phyloP scores from a whole-genome alignment of 352 stramenopile species.

The Globisporangium viniferum region DNA sequence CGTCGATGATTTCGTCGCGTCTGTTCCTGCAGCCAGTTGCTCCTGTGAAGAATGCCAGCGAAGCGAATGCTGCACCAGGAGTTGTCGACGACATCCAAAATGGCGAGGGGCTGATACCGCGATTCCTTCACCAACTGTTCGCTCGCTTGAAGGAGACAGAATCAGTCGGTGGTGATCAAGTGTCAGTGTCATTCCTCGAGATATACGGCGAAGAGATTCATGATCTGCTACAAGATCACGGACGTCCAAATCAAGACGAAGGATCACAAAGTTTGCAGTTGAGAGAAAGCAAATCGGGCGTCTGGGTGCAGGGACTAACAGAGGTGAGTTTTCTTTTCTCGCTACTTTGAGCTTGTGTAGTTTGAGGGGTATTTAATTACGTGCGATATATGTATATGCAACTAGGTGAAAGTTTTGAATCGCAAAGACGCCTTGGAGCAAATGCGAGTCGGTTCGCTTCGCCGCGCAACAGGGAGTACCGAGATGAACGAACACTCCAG shows the following conservation, averaged over 20 bases:
- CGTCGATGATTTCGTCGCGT: slow-evolving; percentile 31
- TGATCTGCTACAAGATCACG: slow-evolving; percentile 82
- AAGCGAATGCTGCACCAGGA: no score
- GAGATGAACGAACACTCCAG: slow-evolving; percentile 89
- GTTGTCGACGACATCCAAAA: slow-evolving; percentile 29
- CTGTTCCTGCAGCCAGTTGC: slow-evolving; percentile 27
- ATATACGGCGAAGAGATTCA: slow-evolving; percentile 98
- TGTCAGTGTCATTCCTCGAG: slow-evolving; percentile 92
- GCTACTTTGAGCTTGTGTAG: background rate
- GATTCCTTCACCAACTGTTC: slow-evolving; percentile 83
- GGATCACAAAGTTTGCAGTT: slow-evolving; percentile 58
- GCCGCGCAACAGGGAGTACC: slow-evolving; percentile 78
- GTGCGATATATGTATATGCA: background rate
- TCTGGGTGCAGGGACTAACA: slow-evolving; percentile 78
- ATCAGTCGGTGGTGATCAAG: slow-evolving; percentile 27
- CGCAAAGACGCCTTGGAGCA: slow-evolving; percentile 69
- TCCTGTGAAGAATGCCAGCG: slow-evolving; percentile 3
- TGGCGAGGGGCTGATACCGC: slow-evolving; percentile 78
- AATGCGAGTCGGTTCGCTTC: slow-evolving; percentile 70
- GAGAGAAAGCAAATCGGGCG: slow-evolving; percentile 60
- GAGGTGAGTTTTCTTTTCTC: slow-evolving; percentile 31
- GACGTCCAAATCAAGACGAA: slow-evolving; percentile 25
- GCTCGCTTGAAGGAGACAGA: slow-evolving; percentile 34
- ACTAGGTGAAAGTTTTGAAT: slow-evolving; percentile 53
- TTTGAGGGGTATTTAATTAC: background rate